A percentile compares a stretch with the other conserved stretches of the same genome.
phyloP scores from a whole-genome alignment of 306 rosid genomes.

The Cyclanthera cordifolia region DNA sequence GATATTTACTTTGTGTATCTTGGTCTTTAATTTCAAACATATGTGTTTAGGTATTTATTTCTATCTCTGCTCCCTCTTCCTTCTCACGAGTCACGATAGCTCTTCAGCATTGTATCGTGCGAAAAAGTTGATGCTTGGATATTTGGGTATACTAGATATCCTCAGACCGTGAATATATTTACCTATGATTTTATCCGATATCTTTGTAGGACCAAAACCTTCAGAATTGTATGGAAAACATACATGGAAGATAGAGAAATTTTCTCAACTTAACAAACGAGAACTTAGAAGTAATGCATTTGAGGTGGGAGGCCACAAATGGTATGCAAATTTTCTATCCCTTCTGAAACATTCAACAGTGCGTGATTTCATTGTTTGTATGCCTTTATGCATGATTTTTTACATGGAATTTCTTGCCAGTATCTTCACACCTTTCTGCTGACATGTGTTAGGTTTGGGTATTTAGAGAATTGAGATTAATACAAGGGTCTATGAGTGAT shows the following conservation, averaged over 20 bases:
- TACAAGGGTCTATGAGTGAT: too few relatives aligned
- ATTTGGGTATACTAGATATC: background rate
- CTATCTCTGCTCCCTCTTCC: background rate
- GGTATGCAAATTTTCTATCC: constrained; percentile 38
- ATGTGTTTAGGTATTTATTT: background rate
- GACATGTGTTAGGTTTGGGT: too few relatives aligned
- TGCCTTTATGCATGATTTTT: background rate
- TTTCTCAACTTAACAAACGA: constrained; percentile 90
- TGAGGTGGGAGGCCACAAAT: constrained; percentile 95
- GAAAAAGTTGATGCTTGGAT: background rate
- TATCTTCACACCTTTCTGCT: too few relatives aligned
- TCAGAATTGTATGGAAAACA: constrained; percentile 72
- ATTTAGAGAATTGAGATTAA: too few relatives aligned
- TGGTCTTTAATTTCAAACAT: background rate
- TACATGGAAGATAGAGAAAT: constrained; percentile 97
- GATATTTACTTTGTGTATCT: background rate
- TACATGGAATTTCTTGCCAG: background rate
- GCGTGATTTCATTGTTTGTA: background rate
- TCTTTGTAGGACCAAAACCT: constrained; percentile 68
- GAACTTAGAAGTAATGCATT: constrained; percentile 94
- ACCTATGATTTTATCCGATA: constrained; percentile 10
- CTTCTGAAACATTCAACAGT: background rate
- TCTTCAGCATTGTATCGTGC: background rate
- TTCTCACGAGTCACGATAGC: background rate
- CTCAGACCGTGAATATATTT: constrained; percentile 5